Conservation (phyloP, 495 filamentous ascomycete species). For the Trichoderma virens region DNA sequence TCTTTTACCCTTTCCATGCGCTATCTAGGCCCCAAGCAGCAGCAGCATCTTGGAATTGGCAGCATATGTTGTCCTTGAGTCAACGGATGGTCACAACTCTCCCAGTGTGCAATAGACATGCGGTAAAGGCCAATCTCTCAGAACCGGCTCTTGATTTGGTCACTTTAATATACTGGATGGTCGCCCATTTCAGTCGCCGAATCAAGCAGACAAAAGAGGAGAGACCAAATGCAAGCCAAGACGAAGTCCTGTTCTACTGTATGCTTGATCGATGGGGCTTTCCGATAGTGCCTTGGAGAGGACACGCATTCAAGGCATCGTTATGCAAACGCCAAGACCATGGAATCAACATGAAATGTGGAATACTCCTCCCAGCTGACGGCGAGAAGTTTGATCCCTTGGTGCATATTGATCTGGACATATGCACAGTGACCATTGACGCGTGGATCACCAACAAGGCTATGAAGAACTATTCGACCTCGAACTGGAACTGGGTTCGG, state of each 20-base stretch:
- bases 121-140: neutral
- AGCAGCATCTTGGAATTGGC: neutral
- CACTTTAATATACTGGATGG: slow-evolving; percentile 3
- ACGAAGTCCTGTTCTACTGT: too few relatives aligned
- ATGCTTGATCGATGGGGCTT: too few relatives aligned
- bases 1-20: slow-evolving; percentile 7
- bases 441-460: neutral
- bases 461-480: neutral
- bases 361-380: neutral
- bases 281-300: neutral
- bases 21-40: neutral
- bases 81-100: neutral
- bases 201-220: too few relatives aligned
- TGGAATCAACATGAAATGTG: too few relatives aligned
- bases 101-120: neutral
- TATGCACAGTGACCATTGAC: slow-evolving; percentile 3
- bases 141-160: neutral
- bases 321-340: too few relatives aligned
- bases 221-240: too few relatives aligned
- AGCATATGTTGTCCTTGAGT: neutral
- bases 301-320: too few relatives aligned
- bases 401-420: neutral
- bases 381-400: slow-evolving; percentile 2
- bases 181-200: too few relatives aligned
- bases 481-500: neutral